Evolutionary conservation across 2,329 filamentous ascomycete species (phyloP), one percentile per base, ranked within the genome.

Genomic region (Epichloe festucae): DNA sequence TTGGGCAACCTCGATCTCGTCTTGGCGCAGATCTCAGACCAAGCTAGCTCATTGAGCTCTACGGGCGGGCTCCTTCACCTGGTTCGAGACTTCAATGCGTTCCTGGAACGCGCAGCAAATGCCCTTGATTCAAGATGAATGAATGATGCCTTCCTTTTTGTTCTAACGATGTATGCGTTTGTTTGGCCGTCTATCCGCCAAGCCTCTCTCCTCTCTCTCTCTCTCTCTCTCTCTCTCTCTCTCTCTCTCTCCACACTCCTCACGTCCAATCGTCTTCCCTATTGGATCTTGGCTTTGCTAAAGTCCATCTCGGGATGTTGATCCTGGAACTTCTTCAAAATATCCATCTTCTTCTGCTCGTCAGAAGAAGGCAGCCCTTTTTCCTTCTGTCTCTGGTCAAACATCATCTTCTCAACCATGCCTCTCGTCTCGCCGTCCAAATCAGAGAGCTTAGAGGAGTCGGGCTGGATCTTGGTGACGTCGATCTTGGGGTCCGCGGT

Each of bases 341-440:
- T 84, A 52, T 98, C 91, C 65, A 82, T 71, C 79, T 97, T 97
- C 76, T 90, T 88, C 77, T 95, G 84, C 74, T 98, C 93, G 59
- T 97, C 93, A 58, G 88, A 95, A 12, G 85, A 89, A 46, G 89
- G 88, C 68, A 85, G 78, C 4, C 93, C 69, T 79, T 74, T 74
- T 74, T 97, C 90, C 81, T 98, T 98, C 74, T 97, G 90, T 59
- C 87, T 78, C 76, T 98, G 93, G 73, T 98, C 93, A 63, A 79
- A 98, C 93, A 98, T 98, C 93, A 98, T 98, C 81, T 98, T 98
- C 81, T 98, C 93, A 44, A 98, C 93, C 91, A 98, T 97, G 53
- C 83, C 80, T 57, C 93, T 80, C 50, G 93, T 98, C 76, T 95
- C 87, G 55, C 93, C 93, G 65, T 97, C 91, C 59, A 98, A 74